Evolutionary conservation across 768 basidiomycete genomes (phyloP), one percentile per base, ranked within the genome.

Genomic region (Leccinum olivaceopallidum): DNA sequence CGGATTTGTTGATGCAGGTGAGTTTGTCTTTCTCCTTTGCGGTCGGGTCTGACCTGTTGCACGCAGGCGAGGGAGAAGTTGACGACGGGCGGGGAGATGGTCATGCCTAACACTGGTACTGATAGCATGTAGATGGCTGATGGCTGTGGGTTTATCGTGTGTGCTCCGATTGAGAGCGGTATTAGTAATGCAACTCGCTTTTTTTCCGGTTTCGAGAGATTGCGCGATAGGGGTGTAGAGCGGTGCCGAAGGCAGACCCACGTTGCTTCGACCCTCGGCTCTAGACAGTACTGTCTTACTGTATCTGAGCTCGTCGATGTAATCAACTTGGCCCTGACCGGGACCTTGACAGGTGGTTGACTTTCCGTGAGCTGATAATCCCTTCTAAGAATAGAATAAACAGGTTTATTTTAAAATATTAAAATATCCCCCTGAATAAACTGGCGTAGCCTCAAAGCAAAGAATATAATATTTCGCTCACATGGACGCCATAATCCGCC

Each of bases 1-100:
- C 72, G 14, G 89, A 90, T 70, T 67, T 90, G 18, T 67, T 91
- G 26, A 64, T 71, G 9, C 79, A 85, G 79, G 89, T 85, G 56
- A 47, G 58, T 55, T n/a, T 10, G 6, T n/a, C n/a, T 44, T 44
- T n/a, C 42, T 12, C 42, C 42, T 20, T 44, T 20, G 42, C 42
- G 2, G 6, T 20, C n/a, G 10, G n/a, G n/a, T 20, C 42, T 44
- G 9, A 44, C 42, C n/a, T 44, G 50, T 7, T 28, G 18, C 26
- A 18, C 10, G 8, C 26, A 81, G 79, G 74, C 76, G 13, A 73
- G 62, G 51, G 73, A 65, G 59, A 71, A 65, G 61, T 61, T 58
- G 63, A 32, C 26, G 8, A 20, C 42, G n/a, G 54, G 26, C 26
- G 67, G 60, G 16, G 71, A 69, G 42, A 56, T 64, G 9, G 54